Evolutionary conservation across 2,329 filamentous ascomycete genomes (phyloP), one percentile per base, ranked within the genome.

Genomic region (Colletotrichum sp.): DNA sequence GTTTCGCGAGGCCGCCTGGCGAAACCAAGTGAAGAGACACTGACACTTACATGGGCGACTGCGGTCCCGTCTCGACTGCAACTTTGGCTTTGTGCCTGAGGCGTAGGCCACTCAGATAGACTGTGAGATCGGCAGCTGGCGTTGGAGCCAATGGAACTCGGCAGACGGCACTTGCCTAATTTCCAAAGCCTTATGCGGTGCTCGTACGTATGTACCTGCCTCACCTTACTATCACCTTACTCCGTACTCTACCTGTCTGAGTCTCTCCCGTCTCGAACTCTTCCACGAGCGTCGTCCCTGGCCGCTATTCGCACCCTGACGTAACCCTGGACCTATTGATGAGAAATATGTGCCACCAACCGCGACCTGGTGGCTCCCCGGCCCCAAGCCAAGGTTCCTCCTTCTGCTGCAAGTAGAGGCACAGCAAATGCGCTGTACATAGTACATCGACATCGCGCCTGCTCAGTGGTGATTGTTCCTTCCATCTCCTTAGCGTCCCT

Each of bases 101-200:
- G 63, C 34, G 36, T 16, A 39, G 60, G 60, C 30, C 5, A 32
- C 28, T 60, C 68, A 71, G 72, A 75, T 75, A 66, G 49, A 72
- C 72, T 62, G 72, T 66, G 36, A 68, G 72, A 75, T 75, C 69
- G 55, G 72, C 63, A 65, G 59, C 34, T 49, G 68, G 44, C 39
- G 64, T 34, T 55, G 64, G 64, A 62, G 30, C 71, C 66, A 59
- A 62, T 72, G 69, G 72, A 68, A 57, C 63, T 72, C 72, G 72
- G 72, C 72, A 75, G 49, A 66, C 67, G 72, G 72, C 72, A 75
- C 63, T 68, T 75, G 72, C 63, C 59, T 63, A 72, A 72, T 67
- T 26, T 75, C 62, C 36, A 60, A 63, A 60, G 69, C 69, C 68
- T 66, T 66, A 62, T 75, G 72, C 68, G 44, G 39, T 55, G 52